phyloP scores from a whole-genome alignment of 2,329 filamentous ascomycete genomes.

The Seiridium unicorne region DNA sequence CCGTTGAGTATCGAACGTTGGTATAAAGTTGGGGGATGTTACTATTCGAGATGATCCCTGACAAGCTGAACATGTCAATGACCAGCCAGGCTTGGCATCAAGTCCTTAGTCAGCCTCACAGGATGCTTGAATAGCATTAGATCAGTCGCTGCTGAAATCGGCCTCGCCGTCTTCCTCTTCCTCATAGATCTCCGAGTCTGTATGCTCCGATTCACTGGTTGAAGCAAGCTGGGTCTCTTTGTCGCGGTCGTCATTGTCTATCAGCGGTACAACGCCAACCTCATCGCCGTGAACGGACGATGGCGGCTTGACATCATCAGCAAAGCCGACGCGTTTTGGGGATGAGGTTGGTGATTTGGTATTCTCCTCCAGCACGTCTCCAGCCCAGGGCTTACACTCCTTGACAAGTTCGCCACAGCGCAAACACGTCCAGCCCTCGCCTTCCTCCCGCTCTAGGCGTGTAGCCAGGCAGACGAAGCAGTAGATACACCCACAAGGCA shows the following conservation, averaged over 20 bases:
- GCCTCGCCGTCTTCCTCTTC: slow-evolving; percentile 26
- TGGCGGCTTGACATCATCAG: slow-evolving; percentile 44
- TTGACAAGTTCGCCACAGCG: slow-evolving; percentile 82
- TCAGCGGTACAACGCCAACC: slow-evolving; percentile 9
- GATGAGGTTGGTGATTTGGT: slow-evolving; percentile 34
- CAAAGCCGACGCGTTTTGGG: slow-evolving; percentile 62
- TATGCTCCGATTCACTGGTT: slow-evolving; percentile 17
- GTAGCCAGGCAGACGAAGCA: slow-evolving; percentile 96
- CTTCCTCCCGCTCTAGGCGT: slow-evolving; percentile 86
- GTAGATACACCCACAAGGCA: slow-evolving; percentile 88
- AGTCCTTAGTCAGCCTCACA: too few species aligned
- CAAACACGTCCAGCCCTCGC: slow-evolving; percentile 89
- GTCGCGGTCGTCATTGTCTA: too few species aligned
- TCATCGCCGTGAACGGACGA: slow-evolving; percentile 21
- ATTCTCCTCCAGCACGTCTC: slow-evolving; percentile 72
- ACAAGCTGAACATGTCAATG: too few species aligned
- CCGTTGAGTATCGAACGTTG: too few species aligned
- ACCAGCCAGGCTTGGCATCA: too few species aligned
- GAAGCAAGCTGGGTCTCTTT: too few species aligned
- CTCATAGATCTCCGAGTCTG: slow-evolving; percentile 29
- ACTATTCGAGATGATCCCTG: too few species aligned
- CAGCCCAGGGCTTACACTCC: slow-evolving; percentile 87
- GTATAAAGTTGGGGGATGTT: too few species aligned
- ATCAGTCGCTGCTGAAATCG: slow-evolving; percentile 23
- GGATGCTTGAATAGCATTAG: neutral